Evolutionary conservation across 2,329 filamentous ascomycete genomes (phyloP).

Genomic region (Aspergillus luchuensis): DNA sequence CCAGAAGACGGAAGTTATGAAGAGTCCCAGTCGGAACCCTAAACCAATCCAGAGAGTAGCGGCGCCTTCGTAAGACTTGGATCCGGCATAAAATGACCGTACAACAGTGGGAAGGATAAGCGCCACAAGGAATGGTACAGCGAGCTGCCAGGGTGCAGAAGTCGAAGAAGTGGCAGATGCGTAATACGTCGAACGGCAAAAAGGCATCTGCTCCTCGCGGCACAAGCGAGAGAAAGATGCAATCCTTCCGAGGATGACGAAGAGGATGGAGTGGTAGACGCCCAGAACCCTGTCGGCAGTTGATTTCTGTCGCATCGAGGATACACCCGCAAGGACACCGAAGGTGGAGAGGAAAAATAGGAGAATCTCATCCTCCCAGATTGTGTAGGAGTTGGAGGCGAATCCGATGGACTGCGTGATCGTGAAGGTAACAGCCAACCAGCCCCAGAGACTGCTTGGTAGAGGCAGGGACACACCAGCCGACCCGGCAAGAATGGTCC

Average conservation of each 20-base stretch:
- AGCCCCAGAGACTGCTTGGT: constrained; percentile 83
- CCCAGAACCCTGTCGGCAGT: constrained; percentile 71
- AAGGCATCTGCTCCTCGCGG: constrained; percentile 97
- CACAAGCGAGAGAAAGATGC: constrained; percentile 90
- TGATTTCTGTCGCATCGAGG: constrained; percentile 72
- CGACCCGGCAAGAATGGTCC: constrained; percentile 44
- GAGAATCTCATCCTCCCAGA: constrained; percentile 96
- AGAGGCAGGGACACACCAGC: constrained; percentile 54
- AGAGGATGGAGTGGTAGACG: constrained; percentile 80
- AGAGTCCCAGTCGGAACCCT: constrained; percentile 73
- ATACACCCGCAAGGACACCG: constrained; percentile 71
- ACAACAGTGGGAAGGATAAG: constrained; percentile 75
- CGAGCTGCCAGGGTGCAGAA: constrained; percentile 85
- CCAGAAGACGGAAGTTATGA: constrained; percentile 83
- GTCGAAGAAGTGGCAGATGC: constrained; percentile 88
- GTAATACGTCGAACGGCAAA: constrained; percentile 94
- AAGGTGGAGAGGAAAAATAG: constrained; percentile 91
- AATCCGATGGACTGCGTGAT: constrained; percentile 90
- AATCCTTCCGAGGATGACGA: constrained; percentile 74
- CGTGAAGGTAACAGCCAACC: constrained; percentile 77
- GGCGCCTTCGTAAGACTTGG: constrained; percentile 82
- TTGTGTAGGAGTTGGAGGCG: constrained; percentile 96
- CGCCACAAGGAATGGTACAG: constrained; percentile 74
- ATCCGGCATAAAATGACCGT: constrained; percentile 78
- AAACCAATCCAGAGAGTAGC: constrained; percentile 82